These are phyloP conservation scores for Paracoccidioides brasiliensis DNA, from an alignment of 2,329 filamentous ascomycete species.

Conservation along the genomic window DNA sequence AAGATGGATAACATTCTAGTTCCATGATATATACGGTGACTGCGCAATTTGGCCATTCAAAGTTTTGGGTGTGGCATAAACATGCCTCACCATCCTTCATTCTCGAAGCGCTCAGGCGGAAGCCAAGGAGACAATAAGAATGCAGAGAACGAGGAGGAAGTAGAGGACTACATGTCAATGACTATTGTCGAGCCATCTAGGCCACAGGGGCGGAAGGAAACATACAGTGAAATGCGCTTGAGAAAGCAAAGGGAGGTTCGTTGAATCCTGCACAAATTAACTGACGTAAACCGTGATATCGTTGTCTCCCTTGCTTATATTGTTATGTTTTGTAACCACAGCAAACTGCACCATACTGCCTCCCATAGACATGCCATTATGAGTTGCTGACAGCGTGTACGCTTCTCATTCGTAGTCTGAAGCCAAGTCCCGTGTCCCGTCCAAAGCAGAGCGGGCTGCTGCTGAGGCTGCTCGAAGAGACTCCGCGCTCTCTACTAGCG, in stretches of 20 bases:
- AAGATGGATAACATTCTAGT: too few relatives aligned
- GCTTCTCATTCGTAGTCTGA: slow-evolving; percentile 41
- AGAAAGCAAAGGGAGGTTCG: slow-evolving; percentile 40
- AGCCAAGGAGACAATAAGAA: neutral
- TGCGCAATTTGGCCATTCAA: neutral
- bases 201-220: slow-evolving; percentile 38
- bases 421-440: slow-evolving; percentile 50
- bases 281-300: neutral
- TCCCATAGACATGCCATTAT: neutral
- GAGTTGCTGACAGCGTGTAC: slow-evolving; percentile 5
- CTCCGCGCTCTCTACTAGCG: slow-evolving; percentile 58
- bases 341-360: neutral
- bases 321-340: slow-evolving; percentile 10
- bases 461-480: slow-evolving; percentile 62
- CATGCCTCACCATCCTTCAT: neutral
- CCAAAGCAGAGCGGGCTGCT: slow-evolving; percentile 69
- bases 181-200: slow-evolving; percentile 54
- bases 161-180: slow-evolving; percentile 98
- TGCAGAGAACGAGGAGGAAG: slow-evolving; percentile 46
- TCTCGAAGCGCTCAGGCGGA: neutral
- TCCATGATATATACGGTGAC: neutral
- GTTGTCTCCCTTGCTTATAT: slow-evolving; percentile 41
- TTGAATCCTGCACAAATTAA: neutral
- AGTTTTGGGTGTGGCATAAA: neutral
- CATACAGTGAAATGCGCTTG: slow-evolving; percentile 46